Base-by-base conservation (phyloP, 140 eudicot genomes). In the Oenanthe javanica region DNA sequence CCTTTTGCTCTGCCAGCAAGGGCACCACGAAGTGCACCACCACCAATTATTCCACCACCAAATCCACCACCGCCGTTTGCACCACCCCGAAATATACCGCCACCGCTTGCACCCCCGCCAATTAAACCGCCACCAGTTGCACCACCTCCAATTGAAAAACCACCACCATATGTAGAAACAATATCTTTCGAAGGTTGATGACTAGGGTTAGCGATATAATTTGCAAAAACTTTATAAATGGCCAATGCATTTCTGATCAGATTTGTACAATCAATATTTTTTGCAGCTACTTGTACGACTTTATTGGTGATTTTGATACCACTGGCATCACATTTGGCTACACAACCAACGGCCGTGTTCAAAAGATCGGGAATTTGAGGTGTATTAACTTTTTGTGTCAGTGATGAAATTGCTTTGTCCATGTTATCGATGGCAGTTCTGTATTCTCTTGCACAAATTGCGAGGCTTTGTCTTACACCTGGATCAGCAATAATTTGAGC, bases 261-360 rank as follows among this genome's bases (percentile, higher is more conserved):
- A 40, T 42, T 42, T 16, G 49, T 16, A 1, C 25, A 15, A 72
- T 72, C 76, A 6, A 72, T 47, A 40, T 40, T 72, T 19, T 72
- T 72, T 0, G 76, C 50, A 6, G 76, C 9, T 2, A 40, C 50
- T 16, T 72, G 50, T 10, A 70, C 14, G 59, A 52, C 50, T 47
- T 40, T 42, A 5, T 40, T 40, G 50, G 76, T 42, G 2, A 72
- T 12, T 19, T 40, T 72, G 4, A 72, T 72, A 5, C 23, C 50
- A 40, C 50, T 72, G 12, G 25, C 76, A 18, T 72, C 77, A 19
- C 77, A 72, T 72, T 72, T 72, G 38, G 77, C 52, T 10, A 72
- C 13, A 16, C 51, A n/a, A 45, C 51, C 52, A 8, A n/a, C 10
- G 49, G 77, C 77, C 0, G 77, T 16, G 55, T 40, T 21, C 52